Base-by-base conservation (phyloP, 805 yeast species). In the Barnettozyma sp. region DNA sequence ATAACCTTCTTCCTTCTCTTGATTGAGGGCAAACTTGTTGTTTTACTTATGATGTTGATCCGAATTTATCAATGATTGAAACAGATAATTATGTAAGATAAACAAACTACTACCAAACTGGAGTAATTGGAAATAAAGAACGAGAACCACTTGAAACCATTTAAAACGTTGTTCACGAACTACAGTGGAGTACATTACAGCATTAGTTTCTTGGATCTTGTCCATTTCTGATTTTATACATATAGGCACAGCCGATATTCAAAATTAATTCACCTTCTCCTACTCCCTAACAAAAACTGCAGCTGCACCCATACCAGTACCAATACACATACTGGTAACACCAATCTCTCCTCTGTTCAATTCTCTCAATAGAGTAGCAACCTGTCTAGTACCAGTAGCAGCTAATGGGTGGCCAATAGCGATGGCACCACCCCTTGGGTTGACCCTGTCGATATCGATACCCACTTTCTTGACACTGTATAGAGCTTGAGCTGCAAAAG, bases 281-380 rank as follows among this genome's bases (percentile, higher is more conserved):
- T 69, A 86, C 66, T 90, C 97, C 52, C 72, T 81, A 29, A 85
- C 71, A 50, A 90, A 71, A 30, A 88, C 68, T 11, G 90, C 82
- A 32, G 97, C 97, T 22, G 97, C 96, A 46, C 97, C 97, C 94
- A 88, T 90, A 50, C 97, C 97, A 23, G 97, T 86, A 53, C 97
- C 97, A 46, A 90, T 79, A 68, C 97, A 90, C 97, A 90, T 90
- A 45, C 94, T 82, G 10, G 94, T 83, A 35, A 90, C 79, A 46
- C 97, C 97, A 45, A 87, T 63, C 65, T 87, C 78, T 42, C 90
- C 94, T 19, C 73, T 58, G 59, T 79, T 63, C 52, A 88, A 71
- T 65, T 86, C 90, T 51, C 88, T 72, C 57, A 90, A 62, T 42
- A 90, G 62, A 5, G 97, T 90, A 29, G 97, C 88, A 35, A 85